Evolutionary conservation across 2,329 filamentous ascomycete genomes (phyloP).

Genomic region (Rosellinia necatrix): DNA sequence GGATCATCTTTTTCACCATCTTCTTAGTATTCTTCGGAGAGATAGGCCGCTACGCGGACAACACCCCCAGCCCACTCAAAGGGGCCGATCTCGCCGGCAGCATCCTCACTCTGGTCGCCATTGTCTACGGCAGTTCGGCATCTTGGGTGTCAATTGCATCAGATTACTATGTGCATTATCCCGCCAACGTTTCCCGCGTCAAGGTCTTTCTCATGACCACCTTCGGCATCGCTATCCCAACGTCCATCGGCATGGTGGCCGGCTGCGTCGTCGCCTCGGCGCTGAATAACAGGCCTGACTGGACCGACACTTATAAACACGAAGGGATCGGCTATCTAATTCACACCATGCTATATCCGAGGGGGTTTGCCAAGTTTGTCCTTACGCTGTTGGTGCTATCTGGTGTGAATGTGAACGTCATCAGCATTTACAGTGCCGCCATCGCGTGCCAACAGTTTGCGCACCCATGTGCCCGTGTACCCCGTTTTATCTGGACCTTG

Average conservation of each 20-base stretch:
- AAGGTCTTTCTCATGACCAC: constrained; percentile 55
- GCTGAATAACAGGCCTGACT: constrained; percentile 47
- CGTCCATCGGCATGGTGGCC: constrained; percentile 53
- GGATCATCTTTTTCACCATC: constrained; percentile 52
- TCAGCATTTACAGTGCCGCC: constrained; percentile 48
- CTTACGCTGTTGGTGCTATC: constrained; percentile 46
- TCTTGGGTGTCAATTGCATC: constrained; percentile 53
- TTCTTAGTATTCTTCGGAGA: constrained; percentile 56
- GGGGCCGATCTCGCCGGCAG: constrained; percentile 47
- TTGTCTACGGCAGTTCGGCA: constrained; percentile 54
- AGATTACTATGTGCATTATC: constrained; percentile 54
- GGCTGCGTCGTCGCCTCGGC: constrained; percentile 50
- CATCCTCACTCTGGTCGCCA: constrained; percentile 49
- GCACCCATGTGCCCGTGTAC: constrained; percentile 48
- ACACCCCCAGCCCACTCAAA: constrained; percentile 40
- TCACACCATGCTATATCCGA: constrained; percentile 49
- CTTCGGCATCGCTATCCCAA: constrained; percentile 52
- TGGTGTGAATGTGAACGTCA: constrained; percentile 52
- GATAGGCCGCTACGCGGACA: constrained; percentile 48
- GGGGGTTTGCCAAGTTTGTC: constrained; percentile 49
- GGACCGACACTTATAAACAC: constrained; percentile 44
- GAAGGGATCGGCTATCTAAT: constrained; percentile 52
- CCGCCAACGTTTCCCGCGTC: constrained; percentile 48
- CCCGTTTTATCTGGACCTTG: constrained; percentile 54
- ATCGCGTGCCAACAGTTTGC: constrained; percentile 49